A percentile compares a stretch with the other conserved stretches of the same genome.
Evolutionary conservation across 2,329 filamentous ascomycete genomes (phyloP).

Genomic region (Bipolaris bicolor): DNA sequence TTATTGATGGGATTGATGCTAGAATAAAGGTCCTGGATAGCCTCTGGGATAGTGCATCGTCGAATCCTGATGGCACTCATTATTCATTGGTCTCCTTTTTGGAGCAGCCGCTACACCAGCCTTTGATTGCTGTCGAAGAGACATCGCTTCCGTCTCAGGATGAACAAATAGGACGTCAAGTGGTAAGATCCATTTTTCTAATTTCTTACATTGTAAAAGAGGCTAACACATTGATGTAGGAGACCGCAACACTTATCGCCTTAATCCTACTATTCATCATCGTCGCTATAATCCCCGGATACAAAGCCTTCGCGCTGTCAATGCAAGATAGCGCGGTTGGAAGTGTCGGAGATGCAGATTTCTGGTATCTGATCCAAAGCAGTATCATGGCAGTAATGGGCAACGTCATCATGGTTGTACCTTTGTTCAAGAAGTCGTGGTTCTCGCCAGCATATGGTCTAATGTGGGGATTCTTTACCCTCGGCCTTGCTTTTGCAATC

Average conservation of each 20-base stretch:
- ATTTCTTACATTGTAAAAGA: background rate
- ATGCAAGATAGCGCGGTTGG: background rate
- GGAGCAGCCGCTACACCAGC: background rate
- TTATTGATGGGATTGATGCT: background rate
- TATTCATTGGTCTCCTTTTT: background rate
- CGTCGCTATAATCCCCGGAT: background rate
- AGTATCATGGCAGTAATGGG: conserved; percentile 1
- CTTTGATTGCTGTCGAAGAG: background rate
- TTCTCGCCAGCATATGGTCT: background rate
- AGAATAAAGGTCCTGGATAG: background rate
- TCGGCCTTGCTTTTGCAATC: background rate
- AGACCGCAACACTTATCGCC: background rate
- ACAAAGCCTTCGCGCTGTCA: background rate
- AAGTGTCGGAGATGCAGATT: background rate
- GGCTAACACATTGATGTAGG: background rate
- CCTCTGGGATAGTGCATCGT: background rate
- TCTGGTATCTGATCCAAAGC: background rate
- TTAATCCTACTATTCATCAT: background rate
- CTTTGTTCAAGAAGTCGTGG: background rate
- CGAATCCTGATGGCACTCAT: background rate
- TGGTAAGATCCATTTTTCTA: background rate
- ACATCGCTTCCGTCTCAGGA: background rate
- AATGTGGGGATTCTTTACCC: background rate
- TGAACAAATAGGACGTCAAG: background rate
- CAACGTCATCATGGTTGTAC: conserved; percentile 1